phyloP scores from a whole-genome alignment of 768 basidiomycete genomes.

The Naganishia randhawae region DNA sequence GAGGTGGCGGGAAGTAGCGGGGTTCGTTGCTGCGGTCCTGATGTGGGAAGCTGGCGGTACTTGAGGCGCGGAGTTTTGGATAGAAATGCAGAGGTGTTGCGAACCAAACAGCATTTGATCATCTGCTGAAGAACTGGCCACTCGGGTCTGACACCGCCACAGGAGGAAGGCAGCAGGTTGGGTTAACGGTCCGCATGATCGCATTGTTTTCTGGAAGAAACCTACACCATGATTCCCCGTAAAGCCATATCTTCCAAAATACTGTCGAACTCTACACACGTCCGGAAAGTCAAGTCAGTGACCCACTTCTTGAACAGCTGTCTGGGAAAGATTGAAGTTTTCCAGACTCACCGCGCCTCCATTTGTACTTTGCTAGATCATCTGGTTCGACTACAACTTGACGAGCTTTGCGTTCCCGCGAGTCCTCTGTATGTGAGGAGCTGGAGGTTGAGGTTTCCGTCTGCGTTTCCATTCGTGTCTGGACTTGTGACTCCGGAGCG shows the following conservation, averaged over 20 bases:
- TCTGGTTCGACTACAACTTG: not conserved
- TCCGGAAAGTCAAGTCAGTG: not conserved
- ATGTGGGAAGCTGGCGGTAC: constrained; percentile 14
- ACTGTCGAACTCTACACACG: constrained; percentile 1
- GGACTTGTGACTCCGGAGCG: not conserved
- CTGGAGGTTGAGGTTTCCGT: not conserved
- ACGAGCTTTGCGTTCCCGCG: not conserved
- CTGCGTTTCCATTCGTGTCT: not conserved
- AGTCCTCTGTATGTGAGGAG: not conserved
- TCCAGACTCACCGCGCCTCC: not conserved
- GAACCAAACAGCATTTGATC: constrained; percentile 18
- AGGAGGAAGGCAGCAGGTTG: not conserved
- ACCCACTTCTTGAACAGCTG: not conserved
- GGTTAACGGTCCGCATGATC: too few relatives aligned
- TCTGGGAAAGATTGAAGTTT: too few relatives aligned
- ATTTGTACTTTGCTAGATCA: not conserved
- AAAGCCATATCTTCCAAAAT: constrained; percentile 16
- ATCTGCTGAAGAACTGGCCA: constrained; percentile 23
- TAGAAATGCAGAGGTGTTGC: constrained; percentile 19
- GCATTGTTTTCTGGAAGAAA: not conserved
- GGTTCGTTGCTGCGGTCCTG: not conserved
- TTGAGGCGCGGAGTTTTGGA: constrained; percentile 11
- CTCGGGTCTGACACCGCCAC: constrained; percentile 10
- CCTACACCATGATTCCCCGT: constrained; percentile 9
- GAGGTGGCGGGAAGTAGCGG: constrained; percentile 16